A percentile compares a stretch with the other conserved stretches of the same genome.
These are phyloP conservation scores for Afroboletus lepidellus DNA, from an alignment of 1,284 basidiomycete genomes.

Conservation along the genomic window DNA sequence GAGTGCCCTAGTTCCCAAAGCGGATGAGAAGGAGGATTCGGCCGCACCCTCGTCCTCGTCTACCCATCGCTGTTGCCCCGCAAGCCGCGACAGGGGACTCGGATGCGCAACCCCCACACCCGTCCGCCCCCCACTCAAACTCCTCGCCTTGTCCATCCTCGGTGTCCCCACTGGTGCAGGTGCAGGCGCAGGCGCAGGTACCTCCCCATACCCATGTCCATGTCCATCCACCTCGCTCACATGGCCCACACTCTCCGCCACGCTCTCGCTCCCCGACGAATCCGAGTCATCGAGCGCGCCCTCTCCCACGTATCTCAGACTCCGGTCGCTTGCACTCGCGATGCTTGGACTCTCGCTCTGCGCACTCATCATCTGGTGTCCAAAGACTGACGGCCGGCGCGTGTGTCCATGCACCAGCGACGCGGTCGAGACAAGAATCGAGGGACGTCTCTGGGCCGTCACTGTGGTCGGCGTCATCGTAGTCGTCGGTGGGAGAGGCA, in stretches of 20 bases:
- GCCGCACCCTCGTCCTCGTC: too few species aligned
- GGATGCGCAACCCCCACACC: conserved; percentile 44
- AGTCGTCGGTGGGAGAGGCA: conserved; percentile 39
- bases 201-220: too few species aligned
- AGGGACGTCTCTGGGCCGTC: conserved; percentile 25
- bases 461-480: conserved; percentile 33
- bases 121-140: conserved; percentile 25
- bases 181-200: too few species aligned
- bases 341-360: conserved; percentile 30
- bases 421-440: conserved; percentile 27
- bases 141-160: conserved; percentile 31
- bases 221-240: conserved; percentile 26
- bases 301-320: conserved; percentile 64
- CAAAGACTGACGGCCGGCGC: conserved; percentile 40
- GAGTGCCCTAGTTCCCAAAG: background rate
- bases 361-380: conserved; percentile 17
- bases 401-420: conserved; percentile 25
- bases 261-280: conserved; percentile 44
- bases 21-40: too few species aligned
- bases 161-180: too few species aligned
- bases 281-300: conserved; percentile 76
- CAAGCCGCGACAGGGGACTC: conserved; percentile 62
- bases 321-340: conserved; percentile 40
- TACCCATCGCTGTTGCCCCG: conserved; percentile 50
- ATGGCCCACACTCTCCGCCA: conserved; percentile 25